Percentiles rank a stretch among this genome's conserved stretches.
phyloP scores from a whole-genome alignment of 495 filamentous ascomycete species.

The Rostrohypoxylon terebratum region DNA sequence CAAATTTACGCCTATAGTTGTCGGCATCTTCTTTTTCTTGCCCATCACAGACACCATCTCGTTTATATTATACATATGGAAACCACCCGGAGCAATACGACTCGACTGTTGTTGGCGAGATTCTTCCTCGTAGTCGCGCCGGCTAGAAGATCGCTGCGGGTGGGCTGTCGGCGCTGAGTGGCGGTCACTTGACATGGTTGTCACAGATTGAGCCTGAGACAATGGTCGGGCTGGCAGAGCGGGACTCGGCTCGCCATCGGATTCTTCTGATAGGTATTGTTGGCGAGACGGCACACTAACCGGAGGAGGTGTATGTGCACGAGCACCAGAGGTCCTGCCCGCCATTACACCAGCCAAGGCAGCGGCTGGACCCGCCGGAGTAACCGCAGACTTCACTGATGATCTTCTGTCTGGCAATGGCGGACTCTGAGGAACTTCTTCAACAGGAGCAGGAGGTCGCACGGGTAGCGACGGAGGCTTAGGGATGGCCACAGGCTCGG shows the following conservation, averaged over 20 bases:
- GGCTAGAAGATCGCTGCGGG: conserved; percentile 41
- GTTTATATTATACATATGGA: conserved; percentile 94
- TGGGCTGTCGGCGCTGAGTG: conserved; percentile 46
- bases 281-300: conserved; percentile 54
- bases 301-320: conserved; percentile 42
- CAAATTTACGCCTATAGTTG: conserved; percentile 89
- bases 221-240: conserved; percentile 76
- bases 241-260: conserved; percentile 71
- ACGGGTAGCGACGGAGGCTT: conserved; percentile 41
- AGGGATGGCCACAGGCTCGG: conserved; percentile 29
- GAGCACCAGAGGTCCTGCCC: conserved; percentile 41
- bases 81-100: conserved; percentile 71
- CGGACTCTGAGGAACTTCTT: conserved; percentile 58
- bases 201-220: conserved; percentile 69
- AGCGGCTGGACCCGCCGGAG: conserved; percentile 47
- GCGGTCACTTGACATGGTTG: conserved; percentile 61
- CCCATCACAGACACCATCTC: conserved; percentile 96
- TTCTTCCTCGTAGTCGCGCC: conserved; percentile 45
- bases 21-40: conserved; percentile 97
- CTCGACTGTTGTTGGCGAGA: conserved; percentile 57
- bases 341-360: conserved; percentile 54
- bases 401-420: conserved; percentile 47
- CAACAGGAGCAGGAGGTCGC: conserved; percentile 47
- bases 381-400: conserved; percentile 29
- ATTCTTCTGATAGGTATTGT: conserved; percentile 70